phyloP scores from a whole-genome alignment of 1,284 basidiomycete genomes.

The Bjerkandera adusta region DNA sequence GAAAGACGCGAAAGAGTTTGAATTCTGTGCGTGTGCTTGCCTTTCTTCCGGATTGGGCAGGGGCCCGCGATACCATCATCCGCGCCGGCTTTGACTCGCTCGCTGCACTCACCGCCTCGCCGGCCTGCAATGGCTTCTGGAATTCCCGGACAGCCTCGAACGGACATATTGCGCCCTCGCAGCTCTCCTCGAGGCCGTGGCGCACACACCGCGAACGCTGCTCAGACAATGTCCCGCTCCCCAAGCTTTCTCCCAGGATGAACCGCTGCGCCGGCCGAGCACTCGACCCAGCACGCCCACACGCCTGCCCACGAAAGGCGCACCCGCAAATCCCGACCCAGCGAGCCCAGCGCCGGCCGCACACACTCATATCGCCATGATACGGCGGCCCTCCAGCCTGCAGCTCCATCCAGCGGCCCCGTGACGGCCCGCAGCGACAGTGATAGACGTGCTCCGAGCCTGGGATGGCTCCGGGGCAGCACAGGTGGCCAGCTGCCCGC shows the following conservation, averaged over 20 bases:
- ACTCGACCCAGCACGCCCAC: neutral
- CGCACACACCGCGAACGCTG: conserved; percentile 2
- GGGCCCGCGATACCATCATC: conserved; percentile 9
- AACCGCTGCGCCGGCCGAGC: neutral
- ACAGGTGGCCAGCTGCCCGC: too few species aligned
- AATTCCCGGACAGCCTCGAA: neutral
- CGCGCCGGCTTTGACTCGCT: conserved; percentile 8
- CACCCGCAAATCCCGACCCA: too few species aligned
- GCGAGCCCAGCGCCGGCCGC: too few species aligned
- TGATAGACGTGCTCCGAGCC: conserved; percentile 7
- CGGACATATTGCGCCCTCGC: too few species aligned
- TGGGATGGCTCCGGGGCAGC: neutral
- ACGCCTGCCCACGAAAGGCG: too few species aligned
- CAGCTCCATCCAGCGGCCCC: neutral
- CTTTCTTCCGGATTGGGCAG: conserved; percentile 32
- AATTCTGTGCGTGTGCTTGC: conserved; percentile 25
- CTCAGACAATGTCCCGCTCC: conserved; percentile 6
- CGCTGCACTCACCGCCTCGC: conserved; percentile 10
- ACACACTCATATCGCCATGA: conserved; percentile 7
- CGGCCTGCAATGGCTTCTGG: neutral
- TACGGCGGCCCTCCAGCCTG: conserved; percentile 2
- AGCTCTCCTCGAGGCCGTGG: neutral
- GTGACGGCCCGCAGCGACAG: conserved; percentile 1
- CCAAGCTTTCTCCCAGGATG: conserved; percentile 3
- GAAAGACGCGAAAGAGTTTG: conserved; percentile 19